Conservation (phyloP, 1,139 yeast species). For the Williopsis jadinii region DNA sequence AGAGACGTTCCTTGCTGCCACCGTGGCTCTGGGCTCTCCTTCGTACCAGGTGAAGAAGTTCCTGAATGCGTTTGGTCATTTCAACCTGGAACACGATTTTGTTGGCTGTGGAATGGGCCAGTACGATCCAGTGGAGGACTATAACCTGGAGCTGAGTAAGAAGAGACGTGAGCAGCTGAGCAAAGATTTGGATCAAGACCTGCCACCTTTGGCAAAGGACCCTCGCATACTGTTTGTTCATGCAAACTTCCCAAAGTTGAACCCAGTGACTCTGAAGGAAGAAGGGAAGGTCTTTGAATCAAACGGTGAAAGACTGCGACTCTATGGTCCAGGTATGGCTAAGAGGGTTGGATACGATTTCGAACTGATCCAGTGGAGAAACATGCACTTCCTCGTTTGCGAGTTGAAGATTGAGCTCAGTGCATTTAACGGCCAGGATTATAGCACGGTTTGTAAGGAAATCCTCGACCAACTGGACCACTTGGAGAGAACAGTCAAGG, state of each 20-base stretch:
- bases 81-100: slow-evolving; percentile 35
- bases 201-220: slow-evolving; percentile 19
- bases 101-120: slow-evolving; percentile 72
- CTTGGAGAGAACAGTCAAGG: slow-evolving; percentile 28
- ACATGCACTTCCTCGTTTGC: slow-evolving; percentile 52
- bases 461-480: slow-evolving; percentile 37
- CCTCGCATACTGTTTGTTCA: slow-evolving; percentile 53
- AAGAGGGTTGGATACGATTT: slow-evolving; percentile 49
- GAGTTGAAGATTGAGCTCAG: slow-evolving; percentile 39
- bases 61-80: slow-evolving; percentile 47
- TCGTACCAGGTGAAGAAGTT: slow-evolving; percentile 65
- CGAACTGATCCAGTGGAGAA: slow-evolving; percentile 54
- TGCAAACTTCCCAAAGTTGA: slow-evolving; percentile 58
- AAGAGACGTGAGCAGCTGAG: slow-evolving; percentile 13
- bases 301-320: slow-evolving; percentile 40
- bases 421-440: slow-evolving; percentile 38
- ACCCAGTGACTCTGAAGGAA: slow-evolving; percentile 44
- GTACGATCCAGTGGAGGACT: slow-evolving; percentile 59
- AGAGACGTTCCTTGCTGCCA: slow-evolving; percentile 81
- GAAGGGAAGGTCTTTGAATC: slow-evolving; percentile 36
- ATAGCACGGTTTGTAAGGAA: slow-evolving; percentile 41
- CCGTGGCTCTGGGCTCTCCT: slow-evolving; percentile 51
- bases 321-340: slow-evolving; percentile 49
- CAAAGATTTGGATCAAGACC: slow-evolving; percentile 17
- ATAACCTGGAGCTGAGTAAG: slow-evolving; percentile 21